A percentile compares a stretch with the other conserved stretches of the same genome.
phyloP scores from a whole-genome alignment of 495 filamentous ascomycete genomes.

The Usnea hakonensis region DNA sequence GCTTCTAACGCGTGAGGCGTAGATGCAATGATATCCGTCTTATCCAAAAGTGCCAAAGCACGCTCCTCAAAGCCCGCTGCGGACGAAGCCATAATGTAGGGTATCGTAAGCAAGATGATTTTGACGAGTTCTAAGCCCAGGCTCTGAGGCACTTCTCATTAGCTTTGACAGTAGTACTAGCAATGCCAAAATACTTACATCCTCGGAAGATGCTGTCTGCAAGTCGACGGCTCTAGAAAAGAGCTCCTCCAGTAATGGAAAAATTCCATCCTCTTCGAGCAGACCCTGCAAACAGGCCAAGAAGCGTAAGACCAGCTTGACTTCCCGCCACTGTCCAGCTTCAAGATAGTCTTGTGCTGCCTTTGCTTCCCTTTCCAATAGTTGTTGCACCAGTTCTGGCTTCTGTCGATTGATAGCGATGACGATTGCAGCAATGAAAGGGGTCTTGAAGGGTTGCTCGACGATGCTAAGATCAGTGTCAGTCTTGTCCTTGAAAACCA shows the following conservation, averaged over 20 bases:
- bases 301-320: slow-evolving; percentile 85
- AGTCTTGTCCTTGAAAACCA: neutral
- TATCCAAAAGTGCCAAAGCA: slow-evolving; percentile 72
- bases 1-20: slow-evolving; percentile 75
- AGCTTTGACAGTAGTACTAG: slow-evolving; percentile 14
- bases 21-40: slow-evolving; percentile 83
- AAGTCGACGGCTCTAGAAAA: slow-evolving; percentile 78
- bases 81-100: slow-evolving; percentile 76
- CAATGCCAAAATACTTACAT: slow-evolving; percentile 49
- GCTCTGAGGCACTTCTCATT: slow-evolving; percentile 31
- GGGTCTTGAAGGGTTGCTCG: slow-evolving; percentile 95
- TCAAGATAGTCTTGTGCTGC: slow-evolving; percentile 54
- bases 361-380: slow-evolving; percentile 52
- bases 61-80: slow-evolving; percentile 56
- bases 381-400: slow-evolving; percentile 58
- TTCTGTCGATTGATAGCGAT: slow-evolving; percentile 68
- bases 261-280: slow-evolving; percentile 79
- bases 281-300: slow-evolving; percentile 72
- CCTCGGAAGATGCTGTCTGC: slow-evolving; percentile 83
- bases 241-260: slow-evolving; percentile 73
- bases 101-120: slow-evolving; percentile 86
- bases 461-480: slow-evolving; percentile 39
- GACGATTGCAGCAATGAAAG: slow-evolving; percentile 76
- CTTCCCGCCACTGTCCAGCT: slow-evolving; percentile 74
- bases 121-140: slow-evolving; percentile 86